phyloP scores from a whole-genome alignment of 352 stramenopile genomes.

The Phytophthora idaei region DNA sequence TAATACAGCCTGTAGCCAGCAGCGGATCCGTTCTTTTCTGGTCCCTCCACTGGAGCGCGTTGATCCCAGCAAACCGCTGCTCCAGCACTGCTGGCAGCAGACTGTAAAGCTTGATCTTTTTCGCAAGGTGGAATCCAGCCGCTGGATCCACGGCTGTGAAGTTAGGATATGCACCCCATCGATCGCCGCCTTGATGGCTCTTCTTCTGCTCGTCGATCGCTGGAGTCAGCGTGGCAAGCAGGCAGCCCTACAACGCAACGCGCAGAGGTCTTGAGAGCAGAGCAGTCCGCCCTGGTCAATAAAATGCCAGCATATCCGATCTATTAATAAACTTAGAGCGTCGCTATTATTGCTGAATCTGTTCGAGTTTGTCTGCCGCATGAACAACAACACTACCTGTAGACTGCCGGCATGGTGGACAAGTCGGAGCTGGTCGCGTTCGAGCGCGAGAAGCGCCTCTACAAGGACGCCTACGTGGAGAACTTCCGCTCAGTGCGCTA shows the following conservation, averaged over 20 bases:
- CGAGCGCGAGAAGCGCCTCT: constrained; percentile 78
- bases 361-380: background rate
- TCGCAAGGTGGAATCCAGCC: background rate
- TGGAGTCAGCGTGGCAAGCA: constrained; percentile 3
- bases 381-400: background rate
- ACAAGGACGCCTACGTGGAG: constrained; percentile 77
- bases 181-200: constrained; percentile 1
- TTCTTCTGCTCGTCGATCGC: constrained; percentile 22
- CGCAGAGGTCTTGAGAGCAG: background rate
- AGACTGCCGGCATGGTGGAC: constrained; percentile 35
- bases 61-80: background rate
- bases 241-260: constrained; percentile 9
- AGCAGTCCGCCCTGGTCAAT: constrained; percentile 11
- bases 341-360: constrained; percentile 5
- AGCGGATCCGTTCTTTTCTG: background rate
- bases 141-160: background rate
- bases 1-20: no score
- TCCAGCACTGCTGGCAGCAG: no score
- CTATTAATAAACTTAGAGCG: background rate
- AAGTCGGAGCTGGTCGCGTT: constrained; percentile 62
- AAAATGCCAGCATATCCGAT: constrained; percentile 20
- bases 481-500: constrained; percentile 76
- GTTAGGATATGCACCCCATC: constrained; percentile 6
- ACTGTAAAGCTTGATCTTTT: constrained; percentile 6
- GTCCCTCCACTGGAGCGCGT: background rate